Percentiles rank a stretch among this genome's conserved stretches.
Evolutionary conservation across 345 rosid species (phyloP).

Genomic region (Barbarea vulgaris): DNA sequence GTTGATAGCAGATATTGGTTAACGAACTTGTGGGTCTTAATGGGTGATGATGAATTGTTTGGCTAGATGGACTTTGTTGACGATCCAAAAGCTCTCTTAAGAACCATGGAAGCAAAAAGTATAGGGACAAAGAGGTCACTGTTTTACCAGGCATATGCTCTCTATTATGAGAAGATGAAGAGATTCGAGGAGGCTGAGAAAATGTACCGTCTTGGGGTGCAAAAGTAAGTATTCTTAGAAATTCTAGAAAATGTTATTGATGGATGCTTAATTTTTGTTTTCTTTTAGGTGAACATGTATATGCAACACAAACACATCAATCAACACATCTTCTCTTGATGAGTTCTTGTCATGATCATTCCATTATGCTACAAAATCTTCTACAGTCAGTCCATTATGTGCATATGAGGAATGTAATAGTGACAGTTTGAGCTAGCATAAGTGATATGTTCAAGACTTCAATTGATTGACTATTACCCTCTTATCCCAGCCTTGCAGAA

Average conservation of each 20-base stretch:
- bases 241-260: neutral
- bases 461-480: slow-evolving; percentile 8
- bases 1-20: slow-evolving; percentile 1
- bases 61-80: slow-evolving; percentile 91
- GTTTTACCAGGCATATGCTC: slow-evolving; percentile 92
- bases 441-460: slow-evolving; percentile 10
- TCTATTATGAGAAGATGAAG: slow-evolving; percentile 83
- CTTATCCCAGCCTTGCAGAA: slow-evolving; percentile 76
- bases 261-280: neutral
- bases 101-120: slow-evolving; percentile 71
- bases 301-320: neutral
- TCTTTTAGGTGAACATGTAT: neutral
- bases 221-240: slow-evolving; percentile 60
- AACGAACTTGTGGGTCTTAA: slow-evolving; percentile 14
- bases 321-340: neutral
- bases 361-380: neutral
- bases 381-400: neutral
- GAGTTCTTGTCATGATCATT: neutral
- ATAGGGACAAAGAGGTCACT: slow-evolving; percentile 70
- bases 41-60: slow-evolving; percentile 12
- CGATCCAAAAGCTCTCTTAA: slow-evolving; percentile 71
- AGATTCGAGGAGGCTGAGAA: slow-evolving; percentile 85
- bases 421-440: neutral
- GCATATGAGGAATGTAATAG: neutral
- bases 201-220: slow-evolving; percentile 78